Percentiles rank a stretch among this genome's conserved stretches.
These are phyloP conservation scores for Aphanomyces euteiches DNA, from an alignment of 352 stramenopile species.

Conservation along the genomic window DNA sequence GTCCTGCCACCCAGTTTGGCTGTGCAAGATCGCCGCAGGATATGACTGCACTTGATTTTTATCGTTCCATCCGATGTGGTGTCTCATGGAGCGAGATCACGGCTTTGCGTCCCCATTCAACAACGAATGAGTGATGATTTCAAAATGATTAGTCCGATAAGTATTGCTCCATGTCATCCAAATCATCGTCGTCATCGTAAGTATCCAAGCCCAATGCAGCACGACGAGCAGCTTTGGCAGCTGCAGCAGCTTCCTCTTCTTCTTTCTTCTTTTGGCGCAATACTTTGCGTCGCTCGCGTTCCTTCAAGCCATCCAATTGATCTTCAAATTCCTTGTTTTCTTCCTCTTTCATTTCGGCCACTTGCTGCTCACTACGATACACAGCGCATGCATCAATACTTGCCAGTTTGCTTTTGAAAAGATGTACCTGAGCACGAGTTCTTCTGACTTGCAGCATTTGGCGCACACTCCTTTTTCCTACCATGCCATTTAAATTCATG, in stretches of 20 bases:
- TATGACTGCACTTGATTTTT: too few relatives aligned
- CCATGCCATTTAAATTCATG: neutral
- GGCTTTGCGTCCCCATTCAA: too few relatives aligned
- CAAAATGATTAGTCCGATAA: slow-evolving; percentile 27
- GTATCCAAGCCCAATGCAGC: slow-evolving; percentile 34
- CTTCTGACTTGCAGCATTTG: slow-evolving; percentile 81
- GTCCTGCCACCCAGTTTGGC: too few relatives aligned
- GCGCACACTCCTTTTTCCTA: slow-evolving; percentile 80
- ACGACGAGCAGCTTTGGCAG: slow-evolving; percentile 19
- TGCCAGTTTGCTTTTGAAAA: neutral
- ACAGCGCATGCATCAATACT: neutral
- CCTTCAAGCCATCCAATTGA: slow-evolving; percentile 55
- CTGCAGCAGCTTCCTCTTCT: slow-evolving; percentile 35
- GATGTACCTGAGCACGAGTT: slow-evolving; percentile 56
- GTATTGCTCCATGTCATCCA: slow-evolving; percentile 46
- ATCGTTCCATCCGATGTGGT: too few relatives aligned
- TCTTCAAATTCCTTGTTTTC: slow-evolving; percentile 37
- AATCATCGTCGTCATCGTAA: slow-evolving; percentile 55
- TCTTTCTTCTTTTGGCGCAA: slow-evolving; percentile 59
- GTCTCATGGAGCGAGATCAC: too few relatives aligned
- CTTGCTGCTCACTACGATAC: slow-evolving; percentile 47
- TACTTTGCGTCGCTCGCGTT: slow-evolving; percentile 70
- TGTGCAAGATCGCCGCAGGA: too few relatives aligned
- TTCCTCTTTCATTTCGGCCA: slow-evolving; percentile 37
- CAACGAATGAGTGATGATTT: slow-evolving; percentile 10